Evolutionary conservation across 148 eudicot genomes (phyloP).

Genomic region (Silene latifolia): DNA sequence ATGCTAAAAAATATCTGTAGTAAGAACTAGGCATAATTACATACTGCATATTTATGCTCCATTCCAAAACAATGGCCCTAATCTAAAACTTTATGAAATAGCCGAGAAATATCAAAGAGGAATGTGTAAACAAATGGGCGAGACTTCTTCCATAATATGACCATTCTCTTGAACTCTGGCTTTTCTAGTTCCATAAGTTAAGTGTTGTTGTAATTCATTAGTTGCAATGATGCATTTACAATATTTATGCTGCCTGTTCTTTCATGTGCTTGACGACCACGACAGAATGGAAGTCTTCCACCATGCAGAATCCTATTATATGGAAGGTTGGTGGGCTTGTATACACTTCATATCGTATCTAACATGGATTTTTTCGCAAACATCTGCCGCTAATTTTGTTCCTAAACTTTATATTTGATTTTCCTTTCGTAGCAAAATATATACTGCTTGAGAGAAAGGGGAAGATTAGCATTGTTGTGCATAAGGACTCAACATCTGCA

Average conservation of each 20-base stretch:
- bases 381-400: neutral
- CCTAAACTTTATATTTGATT: neutral
- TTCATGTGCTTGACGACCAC: constrained; percentile 32
- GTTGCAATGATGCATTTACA: neutral
- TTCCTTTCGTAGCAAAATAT: constrained; percentile 48
- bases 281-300: constrained; percentile 61
- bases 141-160: neutral
- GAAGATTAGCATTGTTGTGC: constrained; percentile 54
- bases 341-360: neutral
- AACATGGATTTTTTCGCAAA: neutral
- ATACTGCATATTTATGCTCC: neutral
- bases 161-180: neutral
- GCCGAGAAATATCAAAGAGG: neutral
- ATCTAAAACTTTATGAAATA: no score
- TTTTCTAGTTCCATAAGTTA: neutral
- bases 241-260: neutral
- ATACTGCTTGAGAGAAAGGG: constrained; percentile 61
- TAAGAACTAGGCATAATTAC: neutral
- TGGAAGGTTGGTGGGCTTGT: constrained; percentile 46
- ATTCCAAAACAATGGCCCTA: no score
- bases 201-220: neutral
- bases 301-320: constrained; percentile 58
- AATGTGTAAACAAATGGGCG: neutral
- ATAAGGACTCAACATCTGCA: constrained; percentile 60
- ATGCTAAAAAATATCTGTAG: neutral